These are phyloP conservation scores for Malassezia yamatoensis DNA, from an alignment of 1,284 basidiomycete species.

Conservation along the genomic window DNA sequence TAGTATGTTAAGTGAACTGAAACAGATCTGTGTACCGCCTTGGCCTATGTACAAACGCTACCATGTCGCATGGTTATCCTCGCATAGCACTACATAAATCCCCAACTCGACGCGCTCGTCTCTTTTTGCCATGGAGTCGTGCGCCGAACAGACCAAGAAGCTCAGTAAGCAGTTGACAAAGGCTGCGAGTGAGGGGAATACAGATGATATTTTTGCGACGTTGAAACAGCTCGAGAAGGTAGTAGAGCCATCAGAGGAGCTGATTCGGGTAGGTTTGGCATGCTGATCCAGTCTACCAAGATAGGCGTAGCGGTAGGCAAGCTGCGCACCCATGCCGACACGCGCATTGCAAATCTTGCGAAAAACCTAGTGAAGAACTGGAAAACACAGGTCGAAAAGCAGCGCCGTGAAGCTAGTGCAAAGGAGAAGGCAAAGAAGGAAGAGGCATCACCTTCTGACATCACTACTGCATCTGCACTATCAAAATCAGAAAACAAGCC, in stretches of 20 bases:
- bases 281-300: slow-evolving; percentile 49
- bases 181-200: slow-evolving; percentile 18
- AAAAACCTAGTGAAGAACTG: slow-evolving; percentile 70
- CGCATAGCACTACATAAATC: slow-evolving; percentile 8
- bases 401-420: slow-evolving; percentile 19
- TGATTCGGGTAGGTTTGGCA: slow-evolving; percentile 58
- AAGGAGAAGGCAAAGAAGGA: slow-evolving; percentile 51
- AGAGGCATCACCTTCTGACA: not conserved
- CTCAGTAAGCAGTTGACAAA: slow-evolving; percentile 33
- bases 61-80: slow-evolving; percentile 5
- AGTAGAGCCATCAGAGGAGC: slow-evolving; percentile 69
- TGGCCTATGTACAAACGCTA: slow-evolving; percentile 15
- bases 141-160: slow-evolving; percentile 27
- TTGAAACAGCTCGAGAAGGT: slow-evolving; percentile 66
- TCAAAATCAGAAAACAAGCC: slow-evolving; percentile 7
- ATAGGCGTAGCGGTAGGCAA: slow-evolving; percentile 87
- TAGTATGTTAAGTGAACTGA: slow-evolving; percentile 1
- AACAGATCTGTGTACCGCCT: slow-evolving; percentile 13
- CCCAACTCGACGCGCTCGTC: not conserved
- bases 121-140: slow-evolving; percentile 9
- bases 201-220: slow-evolving; percentile 63
- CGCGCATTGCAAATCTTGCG: slow-evolving; percentile 67
- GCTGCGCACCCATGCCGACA: slow-evolving; percentile 63
- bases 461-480: not conserved
- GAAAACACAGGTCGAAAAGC: slow-evolving; percentile 42